phyloP scores from a whole-genome alignment of 768 basidiomycete species.

The Brasilioporus rufonigricans region DNA sequence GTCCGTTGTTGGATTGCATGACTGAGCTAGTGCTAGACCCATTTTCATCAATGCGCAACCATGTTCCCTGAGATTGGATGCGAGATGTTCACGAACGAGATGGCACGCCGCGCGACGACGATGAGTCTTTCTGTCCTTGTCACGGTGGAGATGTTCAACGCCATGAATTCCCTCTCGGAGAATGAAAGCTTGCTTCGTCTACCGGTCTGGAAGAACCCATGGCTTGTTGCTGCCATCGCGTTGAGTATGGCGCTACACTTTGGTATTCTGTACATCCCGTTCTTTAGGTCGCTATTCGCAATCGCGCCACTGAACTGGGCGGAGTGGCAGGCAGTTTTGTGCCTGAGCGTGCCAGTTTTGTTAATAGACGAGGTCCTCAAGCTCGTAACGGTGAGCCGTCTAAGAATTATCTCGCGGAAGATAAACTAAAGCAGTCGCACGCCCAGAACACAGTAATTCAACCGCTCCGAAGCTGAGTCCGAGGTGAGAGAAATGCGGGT shows the following conservation, averaged over 20 bases:
- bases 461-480: too few relatives aligned
- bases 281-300: slow-evolving; percentile 89
- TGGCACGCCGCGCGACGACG: slow-evolving; percentile 87
- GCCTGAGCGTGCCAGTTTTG: slow-evolving; percentile 84
- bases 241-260: slow-evolving; percentile 93
- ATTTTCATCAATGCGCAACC: slow-evolving; percentile 90
- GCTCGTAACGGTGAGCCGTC: slow-evolving; percentile 61
- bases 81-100: slow-evolving; percentile 89
- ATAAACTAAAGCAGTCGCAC: not conserved
- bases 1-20: not conserved
- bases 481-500: slow-evolving; percentile 25
- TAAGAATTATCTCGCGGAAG: not conserved
- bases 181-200: slow-evolving; percentile 89
- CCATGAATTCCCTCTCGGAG: slow-evolving; percentile 97
- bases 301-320: slow-evolving; percentile 92
- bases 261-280: slow-evolving; percentile 94
- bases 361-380: slow-evolving; percentile 90
- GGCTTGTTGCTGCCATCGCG: slow-evolving; percentile 83
- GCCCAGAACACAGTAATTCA: slow-evolving; percentile 53
- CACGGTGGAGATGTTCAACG: slow-evolving; percentile 96
- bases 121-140: slow-evolving; percentile 97
- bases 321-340: slow-evolving; percentile 94
- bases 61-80: slow-evolving; percentile 91
- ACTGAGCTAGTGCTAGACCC: slow-evolving; percentile 53
- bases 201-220: slow-evolving; percentile 93